Conservation (phyloP, 1,284 basidiomycete genomes). For the Moesziomyces sp. region DNA sequence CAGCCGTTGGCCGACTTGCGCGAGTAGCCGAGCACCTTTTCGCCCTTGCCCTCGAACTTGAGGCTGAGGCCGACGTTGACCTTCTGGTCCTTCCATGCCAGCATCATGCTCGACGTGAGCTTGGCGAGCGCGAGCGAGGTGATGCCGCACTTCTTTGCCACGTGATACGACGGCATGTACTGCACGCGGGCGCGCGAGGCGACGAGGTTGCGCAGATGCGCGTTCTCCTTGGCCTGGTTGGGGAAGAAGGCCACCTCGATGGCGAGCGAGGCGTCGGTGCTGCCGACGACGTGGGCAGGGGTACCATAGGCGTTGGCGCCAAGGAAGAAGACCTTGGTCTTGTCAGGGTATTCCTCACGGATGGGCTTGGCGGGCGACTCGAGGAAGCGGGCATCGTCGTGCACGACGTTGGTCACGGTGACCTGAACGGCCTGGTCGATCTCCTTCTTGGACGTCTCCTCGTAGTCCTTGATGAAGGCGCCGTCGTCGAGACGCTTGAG, state of each 20-base stretch:
- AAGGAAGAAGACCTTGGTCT: conserved; percentile 93
- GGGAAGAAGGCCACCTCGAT: conserved; percentile 60
- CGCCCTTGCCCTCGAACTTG: conserved; percentile 94
- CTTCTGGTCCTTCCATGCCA: conserved; percentile 79
- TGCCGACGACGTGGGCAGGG: conserved; percentile 87
- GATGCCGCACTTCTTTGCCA: conserved; percentile 55
- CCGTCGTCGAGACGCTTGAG: conserved; percentile 88
- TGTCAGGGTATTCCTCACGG: conserved; percentile 87
- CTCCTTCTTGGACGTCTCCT: conserved; percentile 78
- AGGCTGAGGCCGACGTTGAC: conserved; percentile 90
- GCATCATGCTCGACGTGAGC: conserved; percentile 92
- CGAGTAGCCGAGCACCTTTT: conserved; percentile 95
- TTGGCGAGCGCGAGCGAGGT: conserved; percentile 74
- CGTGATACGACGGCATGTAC: conserved; percentile 52
- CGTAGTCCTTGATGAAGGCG: conserved; percentile 94
- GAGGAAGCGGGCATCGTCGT: conserved; percentile 64
- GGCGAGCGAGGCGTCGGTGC: conserved; percentile 67
- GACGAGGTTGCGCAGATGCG: conserved; percentile 53
- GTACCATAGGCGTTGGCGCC: conserved; percentile 93
- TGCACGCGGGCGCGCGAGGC: conserved; percentile 41
- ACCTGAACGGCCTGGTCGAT: conserved; percentile 78
- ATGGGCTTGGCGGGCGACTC: conserved; percentile 81
- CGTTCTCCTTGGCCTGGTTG: conserved; percentile 61
- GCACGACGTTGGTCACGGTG: conserved; percentile 52
- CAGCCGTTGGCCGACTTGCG: conserved; percentile 84